These are phyloP conservation scores for Quercus wislizeni DNA, from an alignment of 306 rosid species.

Conservation along the genomic window DNA sequence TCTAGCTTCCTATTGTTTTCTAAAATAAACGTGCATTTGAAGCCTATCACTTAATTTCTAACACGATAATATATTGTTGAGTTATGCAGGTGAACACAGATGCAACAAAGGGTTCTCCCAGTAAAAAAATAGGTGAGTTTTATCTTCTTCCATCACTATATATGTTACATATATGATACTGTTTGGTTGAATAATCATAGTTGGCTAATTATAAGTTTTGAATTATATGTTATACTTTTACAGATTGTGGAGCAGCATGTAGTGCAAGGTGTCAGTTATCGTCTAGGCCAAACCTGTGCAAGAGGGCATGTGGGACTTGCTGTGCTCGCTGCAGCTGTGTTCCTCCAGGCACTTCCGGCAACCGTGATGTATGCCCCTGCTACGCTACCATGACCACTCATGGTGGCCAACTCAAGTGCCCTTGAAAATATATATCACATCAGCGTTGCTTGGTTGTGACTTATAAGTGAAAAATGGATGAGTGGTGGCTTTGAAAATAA, in stretches of 20 bases:
- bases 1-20: not conserved
- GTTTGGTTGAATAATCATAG: not conserved
- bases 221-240: not conserved
- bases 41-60: not conserved
- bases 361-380: constrained; percentile 47
- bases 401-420: constrained; percentile 53
- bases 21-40: not conserved
- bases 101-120: too few species aligned
- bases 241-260: constrained; percentile 44
- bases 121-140: not conserved
- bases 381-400: constrained; percentile 49
- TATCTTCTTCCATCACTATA: not conserved
- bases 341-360: constrained; percentile 48
- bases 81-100: not conserved
- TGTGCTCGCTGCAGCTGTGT: constrained; percentile 50
- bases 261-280: constrained; percentile 35
- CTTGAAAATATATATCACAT: constrained; percentile 6
- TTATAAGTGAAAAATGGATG: too few species aligned
- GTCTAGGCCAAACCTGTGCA: constrained; percentile 36
- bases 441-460: too few species aligned
- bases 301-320: constrained; percentile 55
- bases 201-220: not conserved
- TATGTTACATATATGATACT: not conserved
- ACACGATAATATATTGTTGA: not conserved
- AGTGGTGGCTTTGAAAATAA: too few species aligned